Evolutionary conservation across 2,329 filamentous ascomycete species (phyloP), one percentile per base, ranked within the genome.

Genomic region (Aspergillus neoniger): DNA sequence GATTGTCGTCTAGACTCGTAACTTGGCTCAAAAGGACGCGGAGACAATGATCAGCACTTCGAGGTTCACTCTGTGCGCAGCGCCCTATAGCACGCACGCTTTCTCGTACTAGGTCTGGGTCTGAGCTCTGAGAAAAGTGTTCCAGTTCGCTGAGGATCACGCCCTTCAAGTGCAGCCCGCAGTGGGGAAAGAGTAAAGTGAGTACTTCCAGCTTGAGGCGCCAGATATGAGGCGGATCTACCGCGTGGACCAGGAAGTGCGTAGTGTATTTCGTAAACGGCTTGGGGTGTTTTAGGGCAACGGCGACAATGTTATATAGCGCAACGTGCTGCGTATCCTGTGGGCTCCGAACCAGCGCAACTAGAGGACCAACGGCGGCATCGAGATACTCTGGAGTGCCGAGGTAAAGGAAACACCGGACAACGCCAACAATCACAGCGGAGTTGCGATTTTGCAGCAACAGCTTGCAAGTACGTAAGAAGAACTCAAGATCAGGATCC

Each of bases 261-360:
- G 90, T 91, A 17, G 90, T 86, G 71, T 96, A 94, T 71, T 87
- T 90, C 58, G 94, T 90, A 74, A 99, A 99, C n/a, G 89, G 85
- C 41, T 85, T 81, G 0, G 95, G 92, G 15, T 86, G 83, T 28
- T 83, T 81, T 10, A 98, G 82, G 70, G 91, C 95, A 48, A 99
- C 91, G n/a, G 92, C 90, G 10, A 97, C 92, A 61, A 98, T 93
- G 73, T 98, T 97, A 81, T 94, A 94, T 17, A 99, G 84, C 1
- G 92, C 93, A 41, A 96, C 85, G 71, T 96, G 89, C 72, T 96
- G 90, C 55, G 96, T 92, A 72, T 98, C 94, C 61, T 91, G 87
- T 0, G 92, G 88, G 12, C 91, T 89, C 59, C 95, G 87, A 59
- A 99, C 81, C 32, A 99, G 85, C 15, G 94, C 92, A 19, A 97